Evolutionary conservation across 2,329 filamentous ascomycete genomes (phyloP).

Genomic region (Sphaerulina vaccinii): DNA sequence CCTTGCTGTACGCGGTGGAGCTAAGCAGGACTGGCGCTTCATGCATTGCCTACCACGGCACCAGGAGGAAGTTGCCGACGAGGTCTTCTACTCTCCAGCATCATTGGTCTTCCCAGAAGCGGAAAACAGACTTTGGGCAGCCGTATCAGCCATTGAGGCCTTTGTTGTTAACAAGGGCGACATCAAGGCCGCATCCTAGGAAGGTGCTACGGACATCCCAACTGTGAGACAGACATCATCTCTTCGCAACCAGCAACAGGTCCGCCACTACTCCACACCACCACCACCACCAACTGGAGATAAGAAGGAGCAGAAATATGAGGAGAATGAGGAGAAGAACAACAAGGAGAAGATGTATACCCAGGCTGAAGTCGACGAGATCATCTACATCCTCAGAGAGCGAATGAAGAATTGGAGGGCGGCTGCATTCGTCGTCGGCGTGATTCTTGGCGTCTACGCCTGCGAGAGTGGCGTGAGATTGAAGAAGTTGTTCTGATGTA

Average conservation of each 20-base stretch:
- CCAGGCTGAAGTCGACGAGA: no score
- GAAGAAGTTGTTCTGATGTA: no score
- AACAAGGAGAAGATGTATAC: no score
- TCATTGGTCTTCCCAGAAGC: constrained; percentile 92
- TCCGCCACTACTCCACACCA: no score
- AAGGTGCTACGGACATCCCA: not conserved
- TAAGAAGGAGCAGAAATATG: no score
- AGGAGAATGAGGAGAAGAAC: no score
- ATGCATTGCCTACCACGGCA: constrained; percentile 98
- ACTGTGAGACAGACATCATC: not conserved
- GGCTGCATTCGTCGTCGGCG: no score
- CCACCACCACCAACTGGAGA: no score
- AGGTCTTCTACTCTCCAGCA: constrained; percentile 79
- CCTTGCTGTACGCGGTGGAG: constrained; percentile 77
- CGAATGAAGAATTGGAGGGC: no score
- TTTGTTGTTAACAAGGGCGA: constrained; percentile 95
- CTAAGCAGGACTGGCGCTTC: constrained; percentile 89
- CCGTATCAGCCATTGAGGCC: constrained; percentile 74
- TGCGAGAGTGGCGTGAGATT: no score
- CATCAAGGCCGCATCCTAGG: constrained; percentile 45
- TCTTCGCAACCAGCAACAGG: not conserved
- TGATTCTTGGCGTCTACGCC: no score
- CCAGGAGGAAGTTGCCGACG: constrained; percentile 86
- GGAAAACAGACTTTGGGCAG: constrained; percentile 91
- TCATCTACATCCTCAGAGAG: no score